Evolutionary conservation across 225 moss, liverwort and hornwort genomes (phyloP), one percentile per base, ranked within the genome.

Genomic region (Straminergon stramineum): DNA sequence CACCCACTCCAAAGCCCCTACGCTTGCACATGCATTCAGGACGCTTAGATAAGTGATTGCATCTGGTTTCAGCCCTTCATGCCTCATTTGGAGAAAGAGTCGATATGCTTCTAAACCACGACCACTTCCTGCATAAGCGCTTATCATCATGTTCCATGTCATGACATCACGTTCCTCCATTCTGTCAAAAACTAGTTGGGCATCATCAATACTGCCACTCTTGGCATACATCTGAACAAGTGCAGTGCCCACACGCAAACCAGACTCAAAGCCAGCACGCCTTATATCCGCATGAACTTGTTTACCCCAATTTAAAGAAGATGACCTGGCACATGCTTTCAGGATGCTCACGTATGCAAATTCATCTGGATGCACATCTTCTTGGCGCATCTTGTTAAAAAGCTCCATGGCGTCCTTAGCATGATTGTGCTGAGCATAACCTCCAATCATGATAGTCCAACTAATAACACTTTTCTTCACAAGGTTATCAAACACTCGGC

Each of bases 131-230:
- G 66, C 76, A 79, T 85, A 78, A 32, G 74, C 74, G 9, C 28
- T 20, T 64, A 74, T 83, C 89, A 88, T 91, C 58, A 87, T 89
- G 69, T 81, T 91, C 85, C 88, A 91, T 61, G 89, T 16, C 57
- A 85, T 80, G 48, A 70, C 62, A 74, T 84, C 71, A 34, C 84
- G 84, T 71, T 62, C 37, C 41, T 61, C 34, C 84, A 91, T 58
- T 81, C 61, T 81, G 61, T 61, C 81, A 81, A 81, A 81, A 61
- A 81, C 81, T 61, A 81, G 61, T 30, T 43, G 81, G 39, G 43
- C 81, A 61, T 81, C 81, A 61, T 61, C 81, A 43, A 81, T 43
- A 81, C 20, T 30, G 41, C 57, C 81, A 81, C 61, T 30, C 81
- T 61, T 41, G 43, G 61, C 81, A 81, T 81, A 81, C 31, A 61